A percentile compares a stretch with the other conserved stretches of the same genome.
Conservation (phyloP, 352 stramenopile species). For the Plasmopara muralis region DNA sequence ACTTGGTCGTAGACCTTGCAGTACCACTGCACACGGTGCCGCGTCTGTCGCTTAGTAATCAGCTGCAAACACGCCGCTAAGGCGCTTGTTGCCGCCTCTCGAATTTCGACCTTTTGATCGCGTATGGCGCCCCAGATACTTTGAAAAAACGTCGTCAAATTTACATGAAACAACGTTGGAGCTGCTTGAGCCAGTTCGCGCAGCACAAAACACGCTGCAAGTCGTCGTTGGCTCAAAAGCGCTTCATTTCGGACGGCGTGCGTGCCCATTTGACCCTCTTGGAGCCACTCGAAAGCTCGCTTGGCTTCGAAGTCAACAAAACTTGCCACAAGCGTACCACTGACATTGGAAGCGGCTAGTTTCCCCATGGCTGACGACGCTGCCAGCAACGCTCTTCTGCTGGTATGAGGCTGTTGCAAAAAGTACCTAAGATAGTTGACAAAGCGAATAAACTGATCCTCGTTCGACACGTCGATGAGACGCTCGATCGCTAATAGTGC, state of each 20-base stretch:
- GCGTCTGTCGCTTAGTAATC: constrained; percentile 73
- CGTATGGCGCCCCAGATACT: constrained; percentile 85
- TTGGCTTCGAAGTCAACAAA: constrained; percentile 92
- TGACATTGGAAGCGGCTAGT: constrained; percentile 73
- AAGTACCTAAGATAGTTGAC: constrained; percentile 88
- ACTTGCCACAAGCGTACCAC: constrained; percentile 77
- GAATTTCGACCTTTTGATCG: constrained; percentile 69
- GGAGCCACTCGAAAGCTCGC: constrained; percentile 86
- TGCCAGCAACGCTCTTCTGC: constrained; percentile 49
- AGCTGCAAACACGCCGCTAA: constrained; percentile 85
- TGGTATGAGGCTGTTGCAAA: constrained; percentile 63
- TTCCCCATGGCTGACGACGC: constrained; percentile 76
- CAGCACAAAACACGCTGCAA: constrained; percentile 83
- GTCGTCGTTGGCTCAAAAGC: constrained; percentile 63
- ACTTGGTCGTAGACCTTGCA: constrained; percentile 89
- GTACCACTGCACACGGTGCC: constrained; percentile 87
- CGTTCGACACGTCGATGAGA: constrained; percentile 75
- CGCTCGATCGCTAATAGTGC: constrained; percentile 67
- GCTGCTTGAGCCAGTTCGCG: constrained; percentile 81
- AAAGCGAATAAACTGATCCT: constrained; percentile 88
- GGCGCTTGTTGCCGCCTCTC: constrained; percentile 74
- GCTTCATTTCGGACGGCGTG: constrained; percentile 43
- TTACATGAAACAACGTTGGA: constrained; percentile 87
- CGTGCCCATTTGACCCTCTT: constrained; percentile 22
- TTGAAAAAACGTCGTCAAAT: constrained; percentile 90